Percentiles rank a stretch among this genome's conserved stretches.
phyloP scores from a whole-genome alignment of 2,329 filamentous ascomycete genomes.

The Apiospora arundinis region DNA sequence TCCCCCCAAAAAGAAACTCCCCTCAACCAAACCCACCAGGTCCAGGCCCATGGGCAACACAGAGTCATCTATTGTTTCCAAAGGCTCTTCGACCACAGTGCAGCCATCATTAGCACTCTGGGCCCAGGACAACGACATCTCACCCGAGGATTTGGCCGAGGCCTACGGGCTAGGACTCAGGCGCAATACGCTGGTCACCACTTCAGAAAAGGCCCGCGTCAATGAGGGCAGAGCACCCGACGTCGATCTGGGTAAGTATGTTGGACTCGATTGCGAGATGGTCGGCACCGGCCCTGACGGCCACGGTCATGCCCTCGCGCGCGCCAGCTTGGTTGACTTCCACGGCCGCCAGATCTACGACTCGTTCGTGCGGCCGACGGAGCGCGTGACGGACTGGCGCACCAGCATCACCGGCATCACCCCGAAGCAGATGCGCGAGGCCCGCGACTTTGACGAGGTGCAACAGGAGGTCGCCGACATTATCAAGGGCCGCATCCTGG shows the following conservation, averaged over 20 bases:
- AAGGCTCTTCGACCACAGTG: conserved; percentile 46
- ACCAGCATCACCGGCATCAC: conserved; percentile 85
- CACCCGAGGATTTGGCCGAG: conserved; percentile 64
- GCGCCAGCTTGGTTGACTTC: conserved; percentile 91
- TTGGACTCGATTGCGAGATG: conserved; percentile 98
- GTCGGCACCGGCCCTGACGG: conserved; percentile 81
- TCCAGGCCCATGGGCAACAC: conserved; percentile 62
- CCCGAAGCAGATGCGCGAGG: conserved; percentile 72
- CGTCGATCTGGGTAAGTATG: conserved; percentile 82
- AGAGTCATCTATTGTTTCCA: conserved; percentile 54
- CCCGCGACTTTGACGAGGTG: conserved; percentile 76
- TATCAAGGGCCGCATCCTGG: conserved; percentile 67
- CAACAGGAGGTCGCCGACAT: conserved; percentile 73
- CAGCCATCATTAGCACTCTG: conserved; percentile 65
- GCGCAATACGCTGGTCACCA: conserved; percentile 45
- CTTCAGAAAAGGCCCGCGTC: conserved; percentile 54
- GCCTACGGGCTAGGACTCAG: conserved; percentile 64
- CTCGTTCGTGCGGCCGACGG: conserved; percentile 81
- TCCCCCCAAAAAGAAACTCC: conserved; percentile 26
- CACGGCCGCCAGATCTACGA: conserved; percentile 94
- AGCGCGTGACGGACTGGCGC: conserved; percentile 87
- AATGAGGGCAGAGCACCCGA: conserved; percentile 65
- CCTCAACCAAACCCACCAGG: conserved; percentile 24
- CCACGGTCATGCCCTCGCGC: conserved; percentile 77
- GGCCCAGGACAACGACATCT: conserved; percentile 66